These are phyloP conservation scores for Russula earlei DNA, from an alignment of 768 basidiomycete species.

Conservation along the genomic window DNA sequence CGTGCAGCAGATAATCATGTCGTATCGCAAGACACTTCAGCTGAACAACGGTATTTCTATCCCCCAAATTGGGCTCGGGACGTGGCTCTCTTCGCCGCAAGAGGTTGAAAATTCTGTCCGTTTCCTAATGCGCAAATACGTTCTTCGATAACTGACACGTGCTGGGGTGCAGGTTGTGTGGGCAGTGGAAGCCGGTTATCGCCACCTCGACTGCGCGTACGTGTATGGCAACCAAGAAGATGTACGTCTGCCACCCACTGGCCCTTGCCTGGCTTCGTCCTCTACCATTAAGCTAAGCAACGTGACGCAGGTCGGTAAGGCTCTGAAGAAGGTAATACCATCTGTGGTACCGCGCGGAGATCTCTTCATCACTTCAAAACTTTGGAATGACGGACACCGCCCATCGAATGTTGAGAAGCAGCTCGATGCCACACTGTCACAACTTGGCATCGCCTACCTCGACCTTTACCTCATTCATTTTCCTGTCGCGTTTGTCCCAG, in stretches of 20 bases:
- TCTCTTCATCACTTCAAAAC: constrained; percentile 72
- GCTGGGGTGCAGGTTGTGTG: constrained; percentile 47
- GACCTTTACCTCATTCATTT: constrained; percentile 81
- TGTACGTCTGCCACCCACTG: constrained; percentile 20
- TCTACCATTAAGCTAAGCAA: not conserved
- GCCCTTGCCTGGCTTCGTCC: not conserved
- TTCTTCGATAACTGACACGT: not conserved
- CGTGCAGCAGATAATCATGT: constrained; percentile 28
- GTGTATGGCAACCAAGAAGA: constrained; percentile 75
- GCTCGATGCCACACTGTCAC: constrained; percentile 64
- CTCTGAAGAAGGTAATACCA: constrained; percentile 68
- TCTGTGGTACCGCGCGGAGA: constrained; percentile 73
- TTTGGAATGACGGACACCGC: constrained; percentile 71
- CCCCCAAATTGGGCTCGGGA: constrained; percentile 76
- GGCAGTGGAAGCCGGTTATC: constrained; percentile 67
- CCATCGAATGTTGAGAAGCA: constrained; percentile 60
- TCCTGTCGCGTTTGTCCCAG: constrained; percentile 61
- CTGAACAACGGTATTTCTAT: constrained; percentile 44
- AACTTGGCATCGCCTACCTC: constrained; percentile 67
- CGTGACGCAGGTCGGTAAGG: constrained; percentile 42
- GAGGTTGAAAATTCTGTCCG: constrained; percentile 68
- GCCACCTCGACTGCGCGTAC: constrained; percentile 79
- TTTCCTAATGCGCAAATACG: not conserved
- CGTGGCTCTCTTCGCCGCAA: constrained; percentile 66
- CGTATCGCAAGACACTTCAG: constrained; percentile 30